Evolutionary conservation across 2,329 filamentous ascomycete species (phyloP).

Genomic region (Ascocoryne sarcoides): DNA sequence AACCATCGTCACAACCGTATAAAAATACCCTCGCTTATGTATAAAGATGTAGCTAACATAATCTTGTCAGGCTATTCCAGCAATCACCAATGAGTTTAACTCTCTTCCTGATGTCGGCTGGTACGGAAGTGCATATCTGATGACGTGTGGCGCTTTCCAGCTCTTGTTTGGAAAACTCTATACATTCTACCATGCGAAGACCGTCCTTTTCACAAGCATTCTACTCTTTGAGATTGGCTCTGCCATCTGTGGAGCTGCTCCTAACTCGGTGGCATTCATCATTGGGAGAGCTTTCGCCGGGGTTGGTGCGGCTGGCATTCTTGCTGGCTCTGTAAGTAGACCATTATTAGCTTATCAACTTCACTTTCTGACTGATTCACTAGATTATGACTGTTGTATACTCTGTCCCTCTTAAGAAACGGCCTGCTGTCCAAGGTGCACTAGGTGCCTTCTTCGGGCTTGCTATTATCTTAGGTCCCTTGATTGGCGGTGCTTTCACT

Average conservation of each 20-base stretch:
- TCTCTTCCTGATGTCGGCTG: constrained; percentile 30
- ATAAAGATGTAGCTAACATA: too few relatives aligned
- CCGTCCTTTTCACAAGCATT: constrained; percentile 7
- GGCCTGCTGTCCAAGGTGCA: constrained; percentile 17
- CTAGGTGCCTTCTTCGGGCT: constrained; percentile 20
- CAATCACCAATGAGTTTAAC: constrained; percentile 31
- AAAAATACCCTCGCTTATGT: too few relatives aligned
- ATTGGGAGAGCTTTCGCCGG: constrained; percentile 2
- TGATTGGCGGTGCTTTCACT: constrained; percentile 30
- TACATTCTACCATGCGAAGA: neutral
- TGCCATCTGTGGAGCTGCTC: neutral
- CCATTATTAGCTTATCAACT: neutral
- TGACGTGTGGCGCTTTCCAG: constrained; percentile 26
- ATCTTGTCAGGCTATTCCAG: constrained; percentile 27
- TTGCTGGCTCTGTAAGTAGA: neutral
- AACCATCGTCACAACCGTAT: constrained; percentile 22
- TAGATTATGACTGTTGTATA: constrained; percentile 21
- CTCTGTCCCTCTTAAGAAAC: constrained; percentile 12
- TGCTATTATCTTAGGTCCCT: constrained; percentile 23
- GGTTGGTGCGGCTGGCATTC: neutral
- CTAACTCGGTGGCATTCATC: neutral
- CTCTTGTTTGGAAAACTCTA: constrained; percentile 2
- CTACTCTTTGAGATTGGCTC: constrained; percentile 2
- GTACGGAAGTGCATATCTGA: constrained; percentile 29
- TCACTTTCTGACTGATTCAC: neutral